These are phyloP conservation scores for Somion occarium DNA, from an alignment of 1,284 basidiomycete genomes.

Conservation along the genomic window DNA sequence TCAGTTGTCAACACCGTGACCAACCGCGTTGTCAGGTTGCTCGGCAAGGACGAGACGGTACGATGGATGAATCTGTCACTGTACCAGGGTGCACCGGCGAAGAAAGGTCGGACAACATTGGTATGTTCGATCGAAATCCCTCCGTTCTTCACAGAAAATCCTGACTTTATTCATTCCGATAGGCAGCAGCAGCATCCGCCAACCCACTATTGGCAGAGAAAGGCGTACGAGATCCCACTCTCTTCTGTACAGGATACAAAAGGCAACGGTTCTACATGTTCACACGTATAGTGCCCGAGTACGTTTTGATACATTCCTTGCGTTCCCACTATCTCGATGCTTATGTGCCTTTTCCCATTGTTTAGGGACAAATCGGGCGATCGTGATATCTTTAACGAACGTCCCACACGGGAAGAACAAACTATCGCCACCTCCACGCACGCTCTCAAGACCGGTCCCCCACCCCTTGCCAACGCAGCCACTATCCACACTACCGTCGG, in stretches of 20 bases:
- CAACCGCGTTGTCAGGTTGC: constrained; percentile 84
- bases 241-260: constrained; percentile 93
- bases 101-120: constrained; percentile 80
- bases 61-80: constrained; percentile 87
- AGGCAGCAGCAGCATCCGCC: constrained; percentile 93
- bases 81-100: constrained; percentile 92
- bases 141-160: neutral
- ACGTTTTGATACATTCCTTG: constrained; percentile 25
- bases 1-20: constrained; percentile 92
- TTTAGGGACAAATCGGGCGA: constrained; percentile 83
- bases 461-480: constrained; percentile 68
- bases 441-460: constrained; percentile 48
- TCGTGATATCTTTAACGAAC: constrained; percentile 98
- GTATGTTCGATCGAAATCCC: constrained; percentile 37
- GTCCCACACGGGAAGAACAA: constrained; percentile 94
- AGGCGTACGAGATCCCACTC: constrained; percentile 81
- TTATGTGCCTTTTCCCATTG: constrained; percentile 5
- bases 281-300: constrained; percentile 89
- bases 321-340: neutral
- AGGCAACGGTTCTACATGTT: constrained; percentile 97
- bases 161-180: constrained; percentile 5
- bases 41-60: constrained; percentile 94
- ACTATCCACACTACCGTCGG: constrained; percentile 95
- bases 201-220: constrained; percentile 92
- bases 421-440: constrained; percentile 75